These are phyloP conservation scores for Albugo candida DNA, from an alignment of 352 stramenopile species.

Conservation along the genomic window DNA sequence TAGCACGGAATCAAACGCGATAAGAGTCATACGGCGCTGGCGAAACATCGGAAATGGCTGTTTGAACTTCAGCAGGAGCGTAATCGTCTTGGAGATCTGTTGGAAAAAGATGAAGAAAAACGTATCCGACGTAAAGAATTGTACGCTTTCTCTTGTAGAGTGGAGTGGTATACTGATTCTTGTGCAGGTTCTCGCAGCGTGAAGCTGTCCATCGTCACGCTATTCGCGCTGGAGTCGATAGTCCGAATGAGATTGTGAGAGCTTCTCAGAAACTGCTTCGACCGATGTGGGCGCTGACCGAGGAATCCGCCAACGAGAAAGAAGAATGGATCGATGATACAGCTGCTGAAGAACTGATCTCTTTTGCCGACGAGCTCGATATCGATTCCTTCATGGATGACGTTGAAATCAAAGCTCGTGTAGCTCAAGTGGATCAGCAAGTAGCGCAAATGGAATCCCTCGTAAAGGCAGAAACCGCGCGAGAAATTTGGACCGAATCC, in stretches of 20 bases:
- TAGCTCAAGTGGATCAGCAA: constrained; percentile 78
- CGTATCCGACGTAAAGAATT: constrained; percentile 43
- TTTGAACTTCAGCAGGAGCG: constrained; percentile 85
- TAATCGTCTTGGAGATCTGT: constrained; percentile 52
- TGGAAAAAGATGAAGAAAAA: constrained; percentile 48
- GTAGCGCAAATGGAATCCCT: constrained; percentile 77
- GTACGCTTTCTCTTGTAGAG: constrained; percentile 8
- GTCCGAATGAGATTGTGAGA: not conserved
- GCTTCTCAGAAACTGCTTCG: constrained; percentile 10
- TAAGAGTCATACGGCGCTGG: constrained; percentile 83
- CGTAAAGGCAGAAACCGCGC: constrained; percentile 50
- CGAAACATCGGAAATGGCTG: constrained; percentile 87
- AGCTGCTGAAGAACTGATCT: constrained; percentile 82
- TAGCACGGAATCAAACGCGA: constrained; percentile 66
- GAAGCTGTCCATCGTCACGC: constrained; percentile 58
- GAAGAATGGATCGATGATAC: constrained; percentile 45
- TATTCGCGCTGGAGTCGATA: constrained; percentile 10
- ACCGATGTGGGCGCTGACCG: constrained; percentile 85
- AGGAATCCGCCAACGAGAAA: constrained; percentile 64
- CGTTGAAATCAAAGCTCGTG: constrained; percentile 60
- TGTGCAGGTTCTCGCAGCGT: constrained; percentile 38
- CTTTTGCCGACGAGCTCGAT: constrained; percentile 86
- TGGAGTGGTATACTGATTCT: not conserved
- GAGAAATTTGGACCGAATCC: constrained; percentile 63
- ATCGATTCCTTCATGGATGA: constrained; percentile 91